phyloP scores from a whole-genome alignment of 768 basidiomycete species.

The Rickenella mellea region DNA sequence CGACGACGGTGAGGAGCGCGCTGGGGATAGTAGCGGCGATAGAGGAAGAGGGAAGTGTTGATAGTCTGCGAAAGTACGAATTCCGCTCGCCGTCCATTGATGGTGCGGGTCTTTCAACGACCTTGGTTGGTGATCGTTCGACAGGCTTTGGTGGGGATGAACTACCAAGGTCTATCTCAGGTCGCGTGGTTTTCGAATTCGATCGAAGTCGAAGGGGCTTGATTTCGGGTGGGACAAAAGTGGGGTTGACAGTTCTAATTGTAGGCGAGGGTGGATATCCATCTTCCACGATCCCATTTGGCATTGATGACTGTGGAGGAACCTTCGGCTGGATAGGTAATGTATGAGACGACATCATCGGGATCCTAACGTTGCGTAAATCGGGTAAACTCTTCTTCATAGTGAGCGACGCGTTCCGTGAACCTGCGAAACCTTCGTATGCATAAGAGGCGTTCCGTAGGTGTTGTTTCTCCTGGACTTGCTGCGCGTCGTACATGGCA shows the following conservation, averaged over 20 bases:
- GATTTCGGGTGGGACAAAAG: background rate
- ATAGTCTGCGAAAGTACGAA: conserved; percentile 91
- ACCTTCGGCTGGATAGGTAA: background rate
- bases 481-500: conserved; percentile 15
- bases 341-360: background rate
- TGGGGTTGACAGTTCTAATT: too few species aligned
- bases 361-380: conserved; percentile 35
- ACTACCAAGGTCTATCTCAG: too few species aligned
- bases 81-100: conserved; percentile 74
- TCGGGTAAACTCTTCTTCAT: conserved; percentile 86
- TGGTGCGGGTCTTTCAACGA: conserved; percentile 33
- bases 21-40: conserved; percentile 61
- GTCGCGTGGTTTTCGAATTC: too few species aligned
- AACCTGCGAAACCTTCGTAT: conserved; percentile 24
- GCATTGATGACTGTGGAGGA: background rate
- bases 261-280: background rate
- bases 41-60: conserved; percentile 55
- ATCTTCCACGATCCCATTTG: too few species aligned
- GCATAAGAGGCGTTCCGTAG: conserved; percentile 44
- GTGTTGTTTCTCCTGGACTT: too few species aligned
- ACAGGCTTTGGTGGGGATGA: too few species aligned
- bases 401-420: conserved; percentile 28
- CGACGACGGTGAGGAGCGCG: conserved; percentile 60
- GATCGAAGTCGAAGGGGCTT: background rate
- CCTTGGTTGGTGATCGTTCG: too few species aligned